These are phyloP conservation scores for Monascus purpureus DNA, from an alignment of 495 filamentous ascomycete species.

Conservation along the genomic window DNA sequence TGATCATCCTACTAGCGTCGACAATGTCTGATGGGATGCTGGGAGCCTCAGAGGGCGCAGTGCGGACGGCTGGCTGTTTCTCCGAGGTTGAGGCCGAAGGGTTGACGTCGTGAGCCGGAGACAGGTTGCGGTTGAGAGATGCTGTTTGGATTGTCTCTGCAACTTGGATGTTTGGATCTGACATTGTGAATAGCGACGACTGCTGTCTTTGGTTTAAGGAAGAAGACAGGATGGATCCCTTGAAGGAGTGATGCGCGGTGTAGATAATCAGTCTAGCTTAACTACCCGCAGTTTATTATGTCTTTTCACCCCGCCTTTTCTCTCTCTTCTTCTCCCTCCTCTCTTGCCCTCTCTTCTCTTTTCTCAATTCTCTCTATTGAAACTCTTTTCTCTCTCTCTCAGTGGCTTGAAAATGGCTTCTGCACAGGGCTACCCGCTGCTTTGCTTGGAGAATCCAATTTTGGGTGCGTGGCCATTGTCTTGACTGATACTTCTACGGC, in stretches of 20 bases:
- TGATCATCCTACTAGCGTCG: slow-evolving; percentile 39
- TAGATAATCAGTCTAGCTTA: too few species aligned
- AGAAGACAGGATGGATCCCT: too few species aligned
- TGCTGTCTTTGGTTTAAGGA: too few species aligned
- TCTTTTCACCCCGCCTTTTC: background rate
- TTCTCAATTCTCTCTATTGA: slow-evolving; percentile 3
- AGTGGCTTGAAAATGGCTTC: slow-evolving; percentile 45
- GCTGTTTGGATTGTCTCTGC: slow-evolving; percentile 68
- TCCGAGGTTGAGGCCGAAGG: slow-evolving; percentile 57
- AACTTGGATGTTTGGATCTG: slow-evolving; percentile 41
- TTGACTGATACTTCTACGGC: slow-evolving; percentile 2
- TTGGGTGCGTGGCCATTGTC: slow-evolving; percentile 48
- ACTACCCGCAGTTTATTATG: too few species aligned
- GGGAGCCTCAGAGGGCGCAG: slow-evolving; percentile 32
- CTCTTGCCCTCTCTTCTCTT: slow-evolving; percentile 1
- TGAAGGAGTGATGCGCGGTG: too few species aligned
- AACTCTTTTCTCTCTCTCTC: slow-evolving; percentile 2
- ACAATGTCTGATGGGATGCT: slow-evolving; percentile 32
- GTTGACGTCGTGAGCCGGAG: slow-evolving; percentile 61
- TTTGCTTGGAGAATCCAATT: slow-evolving; percentile 92
- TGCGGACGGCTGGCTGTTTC: slow-evolving; percentile 32
- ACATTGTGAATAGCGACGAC: too few species aligned
- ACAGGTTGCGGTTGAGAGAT: slow-evolving; percentile 55
- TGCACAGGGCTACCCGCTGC: slow-evolving; percentile 62
- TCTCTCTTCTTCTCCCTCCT: slow-evolving; percentile 1